These are phyloP conservation scores for Fraxinus sp. DNA, from an alignment of 305 asterid genomes.

Conservation along the genomic window DNA sequence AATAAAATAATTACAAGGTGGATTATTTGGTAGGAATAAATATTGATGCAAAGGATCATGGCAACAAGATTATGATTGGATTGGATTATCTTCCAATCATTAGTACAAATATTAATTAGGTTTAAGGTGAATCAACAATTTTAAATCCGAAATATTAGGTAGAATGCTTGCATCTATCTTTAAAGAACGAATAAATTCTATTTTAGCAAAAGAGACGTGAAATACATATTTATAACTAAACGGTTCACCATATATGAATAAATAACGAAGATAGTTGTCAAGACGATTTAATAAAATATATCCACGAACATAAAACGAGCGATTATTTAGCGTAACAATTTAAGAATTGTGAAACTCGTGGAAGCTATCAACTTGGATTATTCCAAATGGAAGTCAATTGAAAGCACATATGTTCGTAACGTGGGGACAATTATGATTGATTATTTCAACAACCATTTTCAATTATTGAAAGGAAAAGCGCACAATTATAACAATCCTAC, in stretches of 20 bases:
- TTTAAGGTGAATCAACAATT: neutral
- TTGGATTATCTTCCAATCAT: conserved; percentile 23
- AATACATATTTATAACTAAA: no score
- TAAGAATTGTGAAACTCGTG: neutral
- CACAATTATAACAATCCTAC: no score
- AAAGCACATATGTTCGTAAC: neutral
- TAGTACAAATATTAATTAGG: conserved; percentile 17
- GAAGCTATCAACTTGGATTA: neutral
- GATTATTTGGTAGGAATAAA: conserved; percentile 15
- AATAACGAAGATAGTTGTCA: no score
- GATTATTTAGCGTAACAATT: no score
- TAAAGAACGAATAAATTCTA: no score
- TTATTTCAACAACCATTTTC: conserved; percentile 20
- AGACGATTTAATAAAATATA: no score
- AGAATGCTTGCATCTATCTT: neutral
- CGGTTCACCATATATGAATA: no score
- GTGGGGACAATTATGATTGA: conserved; percentile 28
- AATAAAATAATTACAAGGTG: conserved; percentile 16
- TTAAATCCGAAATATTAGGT: neutral
- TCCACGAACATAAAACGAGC: no score
- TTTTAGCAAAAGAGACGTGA: no score
- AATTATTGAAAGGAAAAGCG: neutral
- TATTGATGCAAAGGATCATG: conserved; percentile 10
- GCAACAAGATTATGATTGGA: conserved; percentile 14
- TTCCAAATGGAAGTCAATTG: neutral